These are phyloP conservation scores for Paramecium caudatum DNA, from an alignment of 73 alveolate species.

Conservation along the genomic window DNA sequence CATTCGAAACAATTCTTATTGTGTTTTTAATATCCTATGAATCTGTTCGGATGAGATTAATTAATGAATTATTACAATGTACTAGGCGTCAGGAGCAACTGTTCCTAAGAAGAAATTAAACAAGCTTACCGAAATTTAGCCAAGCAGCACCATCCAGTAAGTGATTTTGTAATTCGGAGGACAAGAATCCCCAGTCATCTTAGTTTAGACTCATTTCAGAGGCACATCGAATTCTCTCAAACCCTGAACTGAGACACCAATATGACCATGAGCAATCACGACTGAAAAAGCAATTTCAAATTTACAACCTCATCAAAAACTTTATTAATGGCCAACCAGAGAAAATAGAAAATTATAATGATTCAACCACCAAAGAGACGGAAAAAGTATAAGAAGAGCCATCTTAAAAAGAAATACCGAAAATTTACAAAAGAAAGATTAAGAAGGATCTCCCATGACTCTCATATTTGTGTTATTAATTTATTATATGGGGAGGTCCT, in stretches of 20 bases:
- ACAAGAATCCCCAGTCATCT: slow-evolving; percentile 11
- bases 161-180: background rate
- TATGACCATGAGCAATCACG: background rate
- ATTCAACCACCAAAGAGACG: slow-evolving; percentile 89
- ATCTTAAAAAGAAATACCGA: background rate
- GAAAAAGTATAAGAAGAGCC: background rate
- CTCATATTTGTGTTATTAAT: too few relatives aligned
- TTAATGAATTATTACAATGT: slow-evolving; percentile 21
- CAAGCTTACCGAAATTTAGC: slow-evolving; percentile 9
- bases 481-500: too few relatives aligned
- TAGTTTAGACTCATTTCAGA: slow-evolving; percentile 31
- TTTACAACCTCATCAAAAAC: slow-evolving; percentile 3
- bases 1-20: slow-evolving; percentile 30
- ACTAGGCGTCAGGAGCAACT: background rate
- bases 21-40: background rate
- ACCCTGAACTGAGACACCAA: slow-evolving; percentile 24
- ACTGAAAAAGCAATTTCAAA: background rate
- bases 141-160: slow-evolving; percentile 26
- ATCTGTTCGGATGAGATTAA: background rate
- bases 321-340: slow-evolving; percentile 75
- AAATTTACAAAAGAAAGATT: background rate
- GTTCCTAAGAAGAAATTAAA: background rate
- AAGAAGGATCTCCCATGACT: slow-evolving; percentile 1
- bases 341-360: slow-evolving; percentile 80
- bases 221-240: slow-evolving; percentile 27